Evolutionary conservation across 129 eudicot species (phyloP).

Genomic region (Centrapalus pauciflorus): DNA sequence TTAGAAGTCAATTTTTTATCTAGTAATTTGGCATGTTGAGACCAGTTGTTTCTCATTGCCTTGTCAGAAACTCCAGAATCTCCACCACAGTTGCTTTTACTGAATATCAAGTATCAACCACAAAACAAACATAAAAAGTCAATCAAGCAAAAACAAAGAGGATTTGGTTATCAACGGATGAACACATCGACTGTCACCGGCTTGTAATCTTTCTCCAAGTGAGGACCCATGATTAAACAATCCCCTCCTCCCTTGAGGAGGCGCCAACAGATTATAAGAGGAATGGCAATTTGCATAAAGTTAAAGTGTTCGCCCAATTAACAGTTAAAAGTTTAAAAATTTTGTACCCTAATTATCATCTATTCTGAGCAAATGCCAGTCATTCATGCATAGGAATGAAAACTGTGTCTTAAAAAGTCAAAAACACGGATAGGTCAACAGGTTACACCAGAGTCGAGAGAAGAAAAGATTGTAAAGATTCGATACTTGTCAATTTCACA

Average conservation of each 20-base stretch:
- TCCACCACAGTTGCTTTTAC: slow-evolving; percentile 33
- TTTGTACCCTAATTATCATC: no score
- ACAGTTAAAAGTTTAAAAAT: no score
- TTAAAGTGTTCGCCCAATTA: background rate
- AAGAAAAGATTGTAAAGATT: background rate
- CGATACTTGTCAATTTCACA: background rate
- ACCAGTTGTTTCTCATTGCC: slow-evolving; percentile 54
- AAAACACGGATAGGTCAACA: background rate
- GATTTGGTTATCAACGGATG: background rate
- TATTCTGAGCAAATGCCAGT: background rate
- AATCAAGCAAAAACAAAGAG: background rate
- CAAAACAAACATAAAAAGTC: slow-evolving; percentile 10
- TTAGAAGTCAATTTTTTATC: slow-evolving; percentile 49
- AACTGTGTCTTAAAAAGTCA: background rate
- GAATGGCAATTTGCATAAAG: background rate
- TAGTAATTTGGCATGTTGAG: slow-evolving; percentile 54
- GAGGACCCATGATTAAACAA: no score
- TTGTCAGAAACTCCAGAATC: slow-evolving; percentile 28
- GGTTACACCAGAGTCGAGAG: background rate
- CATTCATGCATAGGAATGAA: background rate
- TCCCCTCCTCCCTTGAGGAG: no score
- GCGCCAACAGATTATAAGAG: background rate
- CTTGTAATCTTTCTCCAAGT: no score
- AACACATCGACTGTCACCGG: no score
- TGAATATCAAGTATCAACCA: slow-evolving; percentile 36